Percentiles rank a stretch among this genome's conserved stretches.
These are phyloP conservation scores for Claviceps sp. DNA, from an alignment of 2,329 filamentous ascomycete genomes.

Conservation along the genomic window DNA sequence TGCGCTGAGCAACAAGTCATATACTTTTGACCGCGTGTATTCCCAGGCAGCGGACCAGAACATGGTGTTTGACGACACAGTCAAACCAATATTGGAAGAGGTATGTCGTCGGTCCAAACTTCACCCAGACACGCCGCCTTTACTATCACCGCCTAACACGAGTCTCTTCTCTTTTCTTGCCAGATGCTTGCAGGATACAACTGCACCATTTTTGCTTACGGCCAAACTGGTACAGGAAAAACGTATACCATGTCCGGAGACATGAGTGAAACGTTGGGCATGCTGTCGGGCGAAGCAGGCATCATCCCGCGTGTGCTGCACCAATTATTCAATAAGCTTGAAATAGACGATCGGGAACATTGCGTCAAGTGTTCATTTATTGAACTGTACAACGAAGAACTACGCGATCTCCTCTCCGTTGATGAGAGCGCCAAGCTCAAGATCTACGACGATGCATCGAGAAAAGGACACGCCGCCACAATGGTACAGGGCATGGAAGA, in stretches of 20 bases:
- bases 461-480: conserved; percentile 73
- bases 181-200: conserved; percentile 92
- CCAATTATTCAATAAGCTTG: conserved; percentile 73
- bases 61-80: conserved; percentile 92
- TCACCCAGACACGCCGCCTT: background rate
- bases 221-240: conserved; percentile 94
- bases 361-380: conserved; percentile 98
- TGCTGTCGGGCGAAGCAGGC: conserved; percentile 81
- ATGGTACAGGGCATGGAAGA: conserved; percentile 98
- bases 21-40: conserved; percentile 94
- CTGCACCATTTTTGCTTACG: conserved; percentile 97
- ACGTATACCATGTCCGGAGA: conserved; percentile 99
- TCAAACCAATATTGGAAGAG: conserved; percentile 85
- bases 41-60: conserved; percentile 86
- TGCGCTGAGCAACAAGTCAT: conserved; percentile 88
- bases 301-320: conserved; percentile 90
- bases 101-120: conserved; percentile 30
- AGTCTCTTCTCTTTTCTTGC: background rate
- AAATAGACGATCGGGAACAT: conserved; percentile 64
- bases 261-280: conserved; percentile 74
- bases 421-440: conserved; percentile 84
- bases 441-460: conserved; percentile 83
- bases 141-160: background rate
- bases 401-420: conserved; percentile 71
- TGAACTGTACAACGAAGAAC: conserved; percentile 94